Evolutionary conservation across 495 filamentous ascomycete species (phyloP).

Genomic region (Trypethelium eluteriae): DNA sequence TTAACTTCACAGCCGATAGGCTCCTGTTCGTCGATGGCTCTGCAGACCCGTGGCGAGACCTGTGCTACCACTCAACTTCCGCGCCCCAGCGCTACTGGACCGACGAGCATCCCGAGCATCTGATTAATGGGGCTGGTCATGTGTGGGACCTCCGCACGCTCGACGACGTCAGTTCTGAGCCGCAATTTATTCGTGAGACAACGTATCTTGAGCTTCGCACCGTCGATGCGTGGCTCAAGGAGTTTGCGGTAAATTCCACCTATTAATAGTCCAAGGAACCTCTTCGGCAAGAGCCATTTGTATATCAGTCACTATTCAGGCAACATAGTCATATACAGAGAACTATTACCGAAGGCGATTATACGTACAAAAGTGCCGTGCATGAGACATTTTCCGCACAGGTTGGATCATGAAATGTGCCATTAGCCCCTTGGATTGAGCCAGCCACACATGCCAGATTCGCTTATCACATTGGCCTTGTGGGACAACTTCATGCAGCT

Average conservation of each 20-base stretch:
- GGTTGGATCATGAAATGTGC: too few relatives aligned
- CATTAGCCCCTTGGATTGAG: too few relatives aligned
- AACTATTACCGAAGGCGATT: too few relatives aligned
- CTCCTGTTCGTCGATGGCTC: slow-evolving; percentile 44
- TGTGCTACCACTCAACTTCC: neutral
- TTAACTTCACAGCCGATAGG: slow-evolving; percentile 38
- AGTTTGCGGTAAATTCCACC: slow-evolving; percentile 7
- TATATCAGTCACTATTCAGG: neutral
- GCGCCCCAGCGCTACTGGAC: slow-evolving; percentile 16
- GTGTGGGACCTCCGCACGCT: slow-evolving; percentile 45
- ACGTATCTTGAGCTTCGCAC: slow-evolving; percentile 44
- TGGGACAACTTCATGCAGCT: too few relatives aligned
- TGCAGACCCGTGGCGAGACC: slow-evolving; percentile 1
- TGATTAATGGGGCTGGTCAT: slow-evolving; percentile 43
- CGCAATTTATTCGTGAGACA: slow-evolving; percentile 44
- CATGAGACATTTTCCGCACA: too few relatives aligned
- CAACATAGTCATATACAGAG: too few relatives aligned
- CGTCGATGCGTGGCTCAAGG: slow-evolving; percentile 33
- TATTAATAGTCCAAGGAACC: neutral
- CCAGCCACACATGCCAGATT: too few relatives aligned
- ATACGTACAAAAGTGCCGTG: too few relatives aligned
- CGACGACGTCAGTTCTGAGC: slow-evolving; percentile 39
- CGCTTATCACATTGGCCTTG: too few relatives aligned
- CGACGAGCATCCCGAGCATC: slow-evolving; percentile 38
- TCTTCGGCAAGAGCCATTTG: slow-evolving; percentile 1